Evolutionary conservation across 106 monocot species (phyloP).

Genomic region (Platanthera zijinensis): DNA sequence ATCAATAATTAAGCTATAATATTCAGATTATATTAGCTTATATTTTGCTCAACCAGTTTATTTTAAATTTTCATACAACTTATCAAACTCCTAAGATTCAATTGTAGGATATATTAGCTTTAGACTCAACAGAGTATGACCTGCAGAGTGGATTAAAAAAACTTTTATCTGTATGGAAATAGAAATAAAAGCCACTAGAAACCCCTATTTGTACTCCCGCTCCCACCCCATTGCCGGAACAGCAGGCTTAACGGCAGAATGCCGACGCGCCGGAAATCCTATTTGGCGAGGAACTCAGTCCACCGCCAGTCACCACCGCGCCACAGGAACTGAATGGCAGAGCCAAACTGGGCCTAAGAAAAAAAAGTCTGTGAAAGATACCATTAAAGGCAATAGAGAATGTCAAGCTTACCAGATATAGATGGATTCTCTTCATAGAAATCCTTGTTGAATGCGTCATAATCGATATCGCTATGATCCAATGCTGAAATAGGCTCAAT

Average conservation of each 20-base stretch:
- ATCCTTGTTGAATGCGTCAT: constrained; percentile 84
- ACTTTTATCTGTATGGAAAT: not conserved
- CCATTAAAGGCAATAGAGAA: not conserved
- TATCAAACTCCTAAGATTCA: not conserved
- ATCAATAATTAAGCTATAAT: not conserved
- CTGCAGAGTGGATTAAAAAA: not conserved
- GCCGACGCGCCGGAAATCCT: no score
- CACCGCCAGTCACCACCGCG: no score
- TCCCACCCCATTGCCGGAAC: no score
- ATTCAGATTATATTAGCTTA: not conserved
- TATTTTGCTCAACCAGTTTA: not conserved
- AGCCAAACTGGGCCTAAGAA: not conserved
- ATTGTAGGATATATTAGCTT: not conserved
- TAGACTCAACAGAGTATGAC: not conserved
- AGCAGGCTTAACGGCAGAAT: no score
- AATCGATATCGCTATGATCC: constrained; percentile 77
- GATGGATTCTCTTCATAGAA: constrained; percentile 90
- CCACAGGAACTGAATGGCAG: not conserved
- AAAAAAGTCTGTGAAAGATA: not conserved
- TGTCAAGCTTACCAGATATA: constrained; percentile 50
- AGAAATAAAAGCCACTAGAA: not conserved
- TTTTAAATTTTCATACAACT: not conserved
- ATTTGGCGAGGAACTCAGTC: no score
- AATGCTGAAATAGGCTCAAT: constrained; percentile 82
- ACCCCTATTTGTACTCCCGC: not conserved